Conservation (phyloP, 768 basidiomycete species). For the Suillus subaureus region DNA sequence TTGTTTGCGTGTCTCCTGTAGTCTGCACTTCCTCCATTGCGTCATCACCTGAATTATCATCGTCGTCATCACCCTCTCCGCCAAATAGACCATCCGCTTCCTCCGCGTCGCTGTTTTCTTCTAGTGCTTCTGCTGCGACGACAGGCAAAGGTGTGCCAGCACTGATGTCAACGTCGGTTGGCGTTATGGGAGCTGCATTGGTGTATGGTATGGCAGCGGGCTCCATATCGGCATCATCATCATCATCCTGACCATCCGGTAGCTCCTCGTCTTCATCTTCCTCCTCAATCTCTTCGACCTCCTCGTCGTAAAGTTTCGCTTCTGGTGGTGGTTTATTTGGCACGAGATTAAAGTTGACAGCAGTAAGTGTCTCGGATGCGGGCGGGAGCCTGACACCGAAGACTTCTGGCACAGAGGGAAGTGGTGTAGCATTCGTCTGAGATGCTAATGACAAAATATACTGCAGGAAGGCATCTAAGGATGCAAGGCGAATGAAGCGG, state of each 20-base stretch:
- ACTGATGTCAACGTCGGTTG: slow-evolving; percentile 74
- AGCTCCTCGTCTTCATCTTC: slow-evolving; percentile 30
- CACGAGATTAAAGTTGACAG: slow-evolving; percentile 84
- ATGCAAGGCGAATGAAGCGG: slow-evolving; percentile 6
- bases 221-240: slow-evolving; percentile 68
- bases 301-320: slow-evolving; percentile 76
- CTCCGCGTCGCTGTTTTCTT: slow-evolving; percentile 74
- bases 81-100: slow-evolving; percentile 77
- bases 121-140: slow-evolving; percentile 40
- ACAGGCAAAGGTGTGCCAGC: slow-evolving; percentile 35
- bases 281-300: slow-evolving; percentile 81
- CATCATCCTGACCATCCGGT: slow-evolving; percentile 62
- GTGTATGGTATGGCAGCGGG: slow-evolving; percentile 52
- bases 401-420: slow-evolving; percentile 85
- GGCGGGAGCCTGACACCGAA: slow-evolving; percentile 86
- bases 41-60: slow-evolving; percentile 52
- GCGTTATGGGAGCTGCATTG: slow-evolving; percentile 41
- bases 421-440: slow-evolving; percentile 78
- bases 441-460: slow-evolving; percentile 79
- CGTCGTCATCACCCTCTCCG: slow-evolving; percentile 70
- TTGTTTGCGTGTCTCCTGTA: slow-evolving; percentile 49
- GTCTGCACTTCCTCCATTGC: slow-evolving; percentile 78
- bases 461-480: slow-evolving; percentile 38
- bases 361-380: slow-evolving; percentile 66
- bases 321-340: slow-evolving; percentile 84